These are phyloP conservation scores for Epicoccum sorghinum DNA, from an alignment of 2,329 filamentous ascomycete species.

Conservation along the genomic window DNA sequence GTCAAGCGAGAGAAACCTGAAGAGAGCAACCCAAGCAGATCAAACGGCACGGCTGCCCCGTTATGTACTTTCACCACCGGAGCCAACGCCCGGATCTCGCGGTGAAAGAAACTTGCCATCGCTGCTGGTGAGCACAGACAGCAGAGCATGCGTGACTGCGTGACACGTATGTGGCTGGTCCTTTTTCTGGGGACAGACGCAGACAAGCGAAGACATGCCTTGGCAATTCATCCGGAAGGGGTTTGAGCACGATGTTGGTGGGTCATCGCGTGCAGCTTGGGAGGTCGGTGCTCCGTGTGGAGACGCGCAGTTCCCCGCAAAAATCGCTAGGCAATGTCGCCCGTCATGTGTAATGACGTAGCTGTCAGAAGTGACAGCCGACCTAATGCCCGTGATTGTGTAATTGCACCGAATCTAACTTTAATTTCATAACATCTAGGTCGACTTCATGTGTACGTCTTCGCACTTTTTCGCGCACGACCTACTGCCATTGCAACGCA, in stretches of 20 bases:
- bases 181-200: constrained; percentile 1
- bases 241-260: constrained; percentile 9
- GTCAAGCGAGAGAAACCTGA: constrained; percentile 4
- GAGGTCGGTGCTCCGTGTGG: constrained; percentile 5
- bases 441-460: no score
- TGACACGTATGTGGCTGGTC: constrained; percentile 32
- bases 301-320: constrained; percentile 15
- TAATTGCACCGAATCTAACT: no score
- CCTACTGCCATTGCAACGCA: neutral
- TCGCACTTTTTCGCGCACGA: no score
- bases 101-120: constrained; percentile 26
- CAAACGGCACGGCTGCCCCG: neutral
- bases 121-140: constrained; percentile 18
- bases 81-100: constrained; percentile 11
- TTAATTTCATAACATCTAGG: no score
- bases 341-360: constrained; percentile 25
- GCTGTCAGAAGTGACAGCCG: neutral
- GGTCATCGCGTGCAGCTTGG: constrained; percentile 5
- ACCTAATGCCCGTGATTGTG: no score
- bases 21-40: neutral
- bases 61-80: constrained; percentile 9
- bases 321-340: constrained; percentile 1
- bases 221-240: constrained; percentile 13
- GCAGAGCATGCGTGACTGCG: neutral
- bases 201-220: constrained; percentile 10